phyloP scores from a whole-genome alignment of 768 basidiomycete genomes.

The Podaxis mareebaensis region DNA sequence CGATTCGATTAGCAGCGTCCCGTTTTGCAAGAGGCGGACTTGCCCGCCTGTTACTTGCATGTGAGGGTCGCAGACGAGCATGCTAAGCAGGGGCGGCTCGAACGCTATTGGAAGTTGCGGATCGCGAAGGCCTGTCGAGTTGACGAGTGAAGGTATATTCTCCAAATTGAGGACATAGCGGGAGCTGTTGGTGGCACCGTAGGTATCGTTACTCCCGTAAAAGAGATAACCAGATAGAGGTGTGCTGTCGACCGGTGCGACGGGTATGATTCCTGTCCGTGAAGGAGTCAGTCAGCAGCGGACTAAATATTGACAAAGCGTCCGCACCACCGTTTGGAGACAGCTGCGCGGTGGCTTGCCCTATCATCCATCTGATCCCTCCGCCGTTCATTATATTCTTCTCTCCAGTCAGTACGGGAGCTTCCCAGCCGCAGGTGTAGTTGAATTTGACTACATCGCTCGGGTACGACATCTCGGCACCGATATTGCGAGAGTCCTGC shows the following conservation, averaged over 20 bases:
- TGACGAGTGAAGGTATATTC: neutral
- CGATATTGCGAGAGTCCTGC: neutral
- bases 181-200: neutral
- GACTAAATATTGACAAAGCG: neutral
- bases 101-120: neutral
- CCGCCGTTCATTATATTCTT: neutral
- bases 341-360: neutral
- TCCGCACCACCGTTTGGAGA: neutral
- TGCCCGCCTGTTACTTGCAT: neutral
- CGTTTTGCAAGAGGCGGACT: neutral
- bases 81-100: neutral
- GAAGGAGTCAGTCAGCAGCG: neutral
- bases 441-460: neutral
- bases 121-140: neutral
- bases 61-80: conserved; percentile 6
- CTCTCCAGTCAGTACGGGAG: neutral
- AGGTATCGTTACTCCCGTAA: neutral
- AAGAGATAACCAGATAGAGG: neutral
- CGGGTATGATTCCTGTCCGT: neutral
- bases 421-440: neutral
- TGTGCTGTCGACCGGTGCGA: neutral
- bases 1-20: neutral
- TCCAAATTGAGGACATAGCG: neutral
- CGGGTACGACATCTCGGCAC: neutral
- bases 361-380: neutral